A percentile compares a stretch with the other conserved stretches of the same genome.
Conservation (phyloP, 306 rosid species). For the Quercus ilex region DNA sequence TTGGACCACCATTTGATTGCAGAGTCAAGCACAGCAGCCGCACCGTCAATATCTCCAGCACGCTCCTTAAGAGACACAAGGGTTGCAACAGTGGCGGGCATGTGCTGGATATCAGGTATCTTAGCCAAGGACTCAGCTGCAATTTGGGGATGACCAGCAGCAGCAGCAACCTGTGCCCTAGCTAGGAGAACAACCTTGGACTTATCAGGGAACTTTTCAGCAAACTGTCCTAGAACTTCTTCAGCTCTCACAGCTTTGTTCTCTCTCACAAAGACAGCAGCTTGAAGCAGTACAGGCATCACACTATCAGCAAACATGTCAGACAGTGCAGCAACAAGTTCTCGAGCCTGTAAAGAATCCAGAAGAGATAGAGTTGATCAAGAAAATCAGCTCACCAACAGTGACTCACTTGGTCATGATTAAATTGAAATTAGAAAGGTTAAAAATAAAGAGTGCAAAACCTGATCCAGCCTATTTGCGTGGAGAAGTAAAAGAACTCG, state of each 20-base stretch:
- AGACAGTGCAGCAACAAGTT: conserved; percentile 69
- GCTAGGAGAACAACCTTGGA: conserved; percentile 65
- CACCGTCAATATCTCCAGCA: conserved; percentile 87
- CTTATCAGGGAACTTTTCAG: conserved; percentile 73
- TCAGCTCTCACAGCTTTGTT: conserved; percentile 92
- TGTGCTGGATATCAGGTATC: conserved; percentile 82
- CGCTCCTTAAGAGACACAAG: conserved; percentile 87
- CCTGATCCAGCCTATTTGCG: conserved; percentile 92
- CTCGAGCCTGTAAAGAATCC: conserved; percentile 64
- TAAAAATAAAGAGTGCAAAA: conserved; percentile 19
- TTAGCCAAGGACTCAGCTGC: conserved; percentile 85
- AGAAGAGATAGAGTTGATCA: conserved; percentile 22
- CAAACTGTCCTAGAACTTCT: conserved; percentile 74
- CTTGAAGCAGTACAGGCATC: conserved; percentile 72
- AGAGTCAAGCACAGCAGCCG: conserved; percentile 76
- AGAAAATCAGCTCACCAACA: conserved; percentile 8
- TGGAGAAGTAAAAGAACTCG: conserved; percentile 88
- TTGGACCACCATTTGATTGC: conserved; percentile 95
- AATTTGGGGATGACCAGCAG: conserved; percentile 78
- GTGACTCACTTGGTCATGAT: not conserved
- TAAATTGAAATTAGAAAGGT: not conserved
- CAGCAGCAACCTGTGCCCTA: conserved; percentile 95
- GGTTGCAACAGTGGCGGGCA: conserved; percentile 95
- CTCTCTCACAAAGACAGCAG: conserved; percentile 86
- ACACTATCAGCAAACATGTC: conserved; percentile 79